phyloP scores from a whole-genome alignment of 495 filamentous ascomycete species.

The Chaetomium tenue region DNA sequence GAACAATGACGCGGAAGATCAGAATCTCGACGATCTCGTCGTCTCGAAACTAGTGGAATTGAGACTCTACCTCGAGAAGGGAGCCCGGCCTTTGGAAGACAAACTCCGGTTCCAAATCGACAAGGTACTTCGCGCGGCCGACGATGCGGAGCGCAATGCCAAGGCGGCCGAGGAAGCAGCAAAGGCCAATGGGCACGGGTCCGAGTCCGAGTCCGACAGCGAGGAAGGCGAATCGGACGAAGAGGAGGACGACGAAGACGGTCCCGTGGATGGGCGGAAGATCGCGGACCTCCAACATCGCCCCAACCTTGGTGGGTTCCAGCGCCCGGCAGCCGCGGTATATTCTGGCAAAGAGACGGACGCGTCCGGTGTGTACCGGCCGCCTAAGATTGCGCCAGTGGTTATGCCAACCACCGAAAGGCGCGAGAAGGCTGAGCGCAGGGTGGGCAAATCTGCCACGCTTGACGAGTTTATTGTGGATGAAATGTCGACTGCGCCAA shows the following conservation, averaged over 20 bases:
- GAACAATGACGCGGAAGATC: constrained; percentile 35
- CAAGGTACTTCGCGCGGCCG: constrained; percentile 82
- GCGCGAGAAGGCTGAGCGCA: constrained; percentile 55
- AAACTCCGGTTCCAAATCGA: constrained; percentile 85
- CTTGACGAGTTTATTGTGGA: constrained; percentile 82
- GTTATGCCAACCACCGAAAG: constrained; percentile 62
- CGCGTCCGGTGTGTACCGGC: constrained; percentile 70
- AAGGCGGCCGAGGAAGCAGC: constrained; percentile 34
- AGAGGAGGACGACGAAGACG: constrained; percentile 36
- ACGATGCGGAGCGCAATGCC: constrained; percentile 59
- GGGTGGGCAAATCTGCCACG: constrained; percentile 64
- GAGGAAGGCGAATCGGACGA: constrained; percentile 43
- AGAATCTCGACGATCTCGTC: constrained; percentile 50
- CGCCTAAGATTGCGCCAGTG: constrained; percentile 78
- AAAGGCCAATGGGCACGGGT: constrained; percentile 31
- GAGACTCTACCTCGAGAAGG: constrained; percentile 83
- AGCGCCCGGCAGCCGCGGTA: constrained; percentile 37
- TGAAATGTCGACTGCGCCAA: constrained; percentile 73
- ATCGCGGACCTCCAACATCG: constrained; percentile 66
- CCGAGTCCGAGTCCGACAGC: constrained; percentile 41
- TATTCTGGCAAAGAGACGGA: constrained; percentile 42
- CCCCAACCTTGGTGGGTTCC: constrained; percentile 57
- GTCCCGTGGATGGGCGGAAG: constrained; percentile 38
- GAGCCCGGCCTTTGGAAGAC: constrained; percentile 82
- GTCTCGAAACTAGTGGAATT: constrained; percentile 82